Evolutionary conservation across 176 grass and related monocot genomes (phyloP), one percentile per base, ranked within the genome.

Genomic region (Eleusine coracana): DNA sequence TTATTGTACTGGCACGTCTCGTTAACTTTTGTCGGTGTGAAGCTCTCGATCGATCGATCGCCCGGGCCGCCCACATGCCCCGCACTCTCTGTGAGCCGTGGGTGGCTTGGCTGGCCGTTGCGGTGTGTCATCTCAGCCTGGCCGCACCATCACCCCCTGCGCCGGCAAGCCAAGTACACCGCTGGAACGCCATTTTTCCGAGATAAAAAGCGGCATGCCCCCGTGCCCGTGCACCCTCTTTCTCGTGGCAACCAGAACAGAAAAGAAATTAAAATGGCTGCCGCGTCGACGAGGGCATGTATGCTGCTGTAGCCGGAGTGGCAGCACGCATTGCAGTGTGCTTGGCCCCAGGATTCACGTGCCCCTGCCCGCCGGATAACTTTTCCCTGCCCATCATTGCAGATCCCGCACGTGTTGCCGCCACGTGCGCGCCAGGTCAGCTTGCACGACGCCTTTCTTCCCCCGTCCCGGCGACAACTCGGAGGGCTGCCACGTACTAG

Each of bases 351-450:
- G 66, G 2, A 17, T 79, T 79, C 87, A 80, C 81, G 61, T 84
- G 81, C 68, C 36, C 80, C 69, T 37, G 0, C 60, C 31, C 17
- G 58, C n/a, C 17, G 58, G 73, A 83, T 83, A 50, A 55, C 27
- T 55, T 77, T 76, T 7, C 27, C 45, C n/a, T 73, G 1, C 31
- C 21, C 71, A 74, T 41, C 46, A 41, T 75, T 55, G 10, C 73
- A 6, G 63, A 83, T 62, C n/a, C 50, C 69, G 61, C 87, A 88
- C 81, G 86, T 70, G 72, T 41, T 73, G 66, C 46, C 48, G 58
- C 23, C 56, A 46, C 44, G 66, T 37, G 75, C 68, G 68, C 68
- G 46, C 74, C 58, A 71, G 25, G 45, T 70, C 63, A 48, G 11
- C 27, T 12, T 7, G 50, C 17, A 20, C 75, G 15, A 40, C 83